Conservation (phyloP, 768 basidiomycete species). For the Mrakia blollopis region DNA sequence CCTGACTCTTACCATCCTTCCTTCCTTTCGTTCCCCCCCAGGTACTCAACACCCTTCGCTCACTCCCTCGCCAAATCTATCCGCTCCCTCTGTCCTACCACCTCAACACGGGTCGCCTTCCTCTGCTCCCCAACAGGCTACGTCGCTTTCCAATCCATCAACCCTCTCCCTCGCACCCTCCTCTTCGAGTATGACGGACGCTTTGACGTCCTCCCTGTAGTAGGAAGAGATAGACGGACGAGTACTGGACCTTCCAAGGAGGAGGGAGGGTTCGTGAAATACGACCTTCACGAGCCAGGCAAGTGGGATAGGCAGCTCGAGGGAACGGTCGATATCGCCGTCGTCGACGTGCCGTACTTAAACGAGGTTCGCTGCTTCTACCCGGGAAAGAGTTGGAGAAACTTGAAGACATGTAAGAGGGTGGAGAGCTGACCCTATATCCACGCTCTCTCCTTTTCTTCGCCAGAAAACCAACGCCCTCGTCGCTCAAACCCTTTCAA, state of each 20-base stretch:
- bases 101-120: conserved; percentile 35
- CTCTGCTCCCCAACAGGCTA: conserved; percentile 38
- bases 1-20: not conserved
- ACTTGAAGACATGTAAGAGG: too few species aligned
- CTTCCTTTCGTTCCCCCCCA: not conserved
- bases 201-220: conserved; percentile 34
- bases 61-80: conserved; percentile 34
- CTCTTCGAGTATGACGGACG: conserved; percentile 38
- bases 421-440: not conserved
- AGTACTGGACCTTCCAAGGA: not conserved
- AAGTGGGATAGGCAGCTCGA: conserved; percentile 30
- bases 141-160: conserved; percentile 37
- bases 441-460: not conserved
- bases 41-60: conserved; percentile 38
- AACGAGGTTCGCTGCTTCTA: conserved; percentile 35
- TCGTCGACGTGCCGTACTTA: conserved; percentile 38
- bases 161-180: conserved; percentile 26
- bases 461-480: conserved; percentile 34
- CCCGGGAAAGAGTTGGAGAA: not conserved
- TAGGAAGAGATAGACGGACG: conserved; percentile 9
- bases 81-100: conserved; percentile 25
- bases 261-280: conserved; percentile 35
- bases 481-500: conserved; percentile 33
- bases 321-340: conserved; percentile 35
- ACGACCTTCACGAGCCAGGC: conserved; percentile 37